Conservation (phyloP, 805 yeast species). For the Kodamaea neixiangensis region DNA sequence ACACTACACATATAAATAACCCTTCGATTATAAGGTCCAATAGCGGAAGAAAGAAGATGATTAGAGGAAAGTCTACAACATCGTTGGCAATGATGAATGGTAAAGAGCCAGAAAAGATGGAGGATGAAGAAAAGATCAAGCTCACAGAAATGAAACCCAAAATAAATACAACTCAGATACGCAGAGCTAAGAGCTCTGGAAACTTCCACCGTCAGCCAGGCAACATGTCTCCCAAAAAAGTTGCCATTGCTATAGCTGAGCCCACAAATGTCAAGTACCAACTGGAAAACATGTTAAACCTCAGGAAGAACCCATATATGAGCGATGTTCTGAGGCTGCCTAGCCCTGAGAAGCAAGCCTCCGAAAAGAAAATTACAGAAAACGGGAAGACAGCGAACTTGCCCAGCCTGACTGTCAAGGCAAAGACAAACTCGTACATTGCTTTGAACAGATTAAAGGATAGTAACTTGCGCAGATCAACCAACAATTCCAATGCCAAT, state of each 20-base stretch:
- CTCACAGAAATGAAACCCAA: background rate
- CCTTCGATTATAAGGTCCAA: slow-evolving; percentile 6
- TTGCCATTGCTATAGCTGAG: background rate
- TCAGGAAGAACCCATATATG: slow-evolving; percentile 9
- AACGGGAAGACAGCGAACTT: slow-evolving; percentile 31
- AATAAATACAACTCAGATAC: slow-evolving; percentile 13
- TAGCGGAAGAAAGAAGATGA: slow-evolving; percentile 6
- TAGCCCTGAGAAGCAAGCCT: slow-evolving; percentile 1
- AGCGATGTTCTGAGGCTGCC: background rate
- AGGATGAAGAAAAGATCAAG: background rate
- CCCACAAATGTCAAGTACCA: slow-evolving; percentile 1
- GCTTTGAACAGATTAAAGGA: slow-evolving; percentile 43
- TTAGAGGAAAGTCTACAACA: slow-evolving; percentile 24
- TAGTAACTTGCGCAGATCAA: slow-evolving; percentile 21
- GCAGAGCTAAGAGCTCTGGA: slow-evolving; percentile 39
- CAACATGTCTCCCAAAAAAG: slow-evolving; percentile 4
- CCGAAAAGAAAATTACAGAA: slow-evolving; percentile 5
- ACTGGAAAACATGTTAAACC: slow-evolving; percentile 5
- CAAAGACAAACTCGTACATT: slow-evolving; percentile 35
- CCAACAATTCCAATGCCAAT: slow-evolving; percentile 4
- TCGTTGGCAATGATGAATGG: slow-evolving; percentile 20
- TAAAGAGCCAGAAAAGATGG: slow-evolving; percentile 13
- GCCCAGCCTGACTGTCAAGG: slow-evolving; percentile 31
- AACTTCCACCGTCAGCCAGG: slow-evolving; percentile 23
- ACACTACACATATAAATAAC: slow-evolving; percentile 16